These are phyloP conservation scores for Beauveria sp. DNA, from an alignment of 2,329 filamentous ascomycete species.

Conservation along the genomic window DNA sequence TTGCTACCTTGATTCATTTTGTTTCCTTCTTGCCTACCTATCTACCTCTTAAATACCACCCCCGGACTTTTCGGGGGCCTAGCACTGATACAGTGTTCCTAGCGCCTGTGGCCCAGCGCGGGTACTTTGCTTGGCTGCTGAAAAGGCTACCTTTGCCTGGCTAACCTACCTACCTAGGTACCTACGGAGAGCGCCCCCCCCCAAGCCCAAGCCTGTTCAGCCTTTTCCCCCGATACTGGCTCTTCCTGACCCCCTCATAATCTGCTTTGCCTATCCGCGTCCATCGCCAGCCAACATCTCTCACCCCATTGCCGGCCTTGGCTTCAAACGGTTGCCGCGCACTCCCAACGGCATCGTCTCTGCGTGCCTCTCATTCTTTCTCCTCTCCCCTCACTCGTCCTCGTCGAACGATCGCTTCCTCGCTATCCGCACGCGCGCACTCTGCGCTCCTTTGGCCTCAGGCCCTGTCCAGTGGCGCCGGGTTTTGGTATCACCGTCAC, in stretches of 20 bases:
- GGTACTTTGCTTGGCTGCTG: background rate
- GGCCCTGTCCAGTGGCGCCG: constrained; percentile 2
- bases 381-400: background rate
- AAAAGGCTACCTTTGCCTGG: background rate
- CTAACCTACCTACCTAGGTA: too few species aligned
- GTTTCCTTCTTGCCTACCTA: background rate
- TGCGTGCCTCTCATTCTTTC: constrained; percentile 2
- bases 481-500: constrained; percentile 9
- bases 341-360: constrained; percentile 1
- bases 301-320: constrained; percentile 7
- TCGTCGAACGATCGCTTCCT: background rate
- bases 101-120: background rate
- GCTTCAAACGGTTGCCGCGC: background rate
- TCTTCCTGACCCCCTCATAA: constrained; percentile 10
- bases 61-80: background rate
- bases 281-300: constrained; percentile 3
- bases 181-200: background rate
- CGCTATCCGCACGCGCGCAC: constrained; percentile 8
- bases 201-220: background rate
- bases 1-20: background rate
- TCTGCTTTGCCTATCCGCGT: constrained; percentile 7
- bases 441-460: constrained; percentile 3
- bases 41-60: background rate
- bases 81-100: background rate
- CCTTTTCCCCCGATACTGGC: background rate